Evolutionary conservation across 768 basidiomycete genomes (phyloP).

Genomic region (Mycena amicta): DNA sequence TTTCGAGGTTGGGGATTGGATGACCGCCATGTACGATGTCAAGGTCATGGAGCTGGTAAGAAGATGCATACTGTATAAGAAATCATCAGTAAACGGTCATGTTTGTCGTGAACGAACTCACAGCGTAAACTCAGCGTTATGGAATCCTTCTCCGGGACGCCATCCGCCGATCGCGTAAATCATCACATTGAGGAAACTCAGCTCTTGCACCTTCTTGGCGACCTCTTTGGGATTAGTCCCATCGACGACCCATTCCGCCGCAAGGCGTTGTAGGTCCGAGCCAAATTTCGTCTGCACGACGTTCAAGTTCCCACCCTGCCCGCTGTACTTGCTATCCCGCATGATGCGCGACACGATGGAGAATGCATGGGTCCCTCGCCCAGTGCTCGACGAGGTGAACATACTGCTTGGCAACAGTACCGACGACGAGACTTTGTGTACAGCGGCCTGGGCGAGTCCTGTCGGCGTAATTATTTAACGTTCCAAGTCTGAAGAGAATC

Average conservation of each 20-base stretch:
- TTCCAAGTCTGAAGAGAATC: constrained; percentile 15
- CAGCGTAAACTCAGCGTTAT: constrained; percentile 31
- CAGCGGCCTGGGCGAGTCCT: constrained; percentile 29
- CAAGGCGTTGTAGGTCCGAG: constrained; percentile 43
- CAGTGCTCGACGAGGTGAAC: not conserved
- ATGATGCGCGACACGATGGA: constrained; percentile 57
- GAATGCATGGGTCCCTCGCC: constrained; percentile 43
- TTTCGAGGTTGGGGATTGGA: constrained; percentile 13
- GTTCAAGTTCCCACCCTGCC: constrained; percentile 30
- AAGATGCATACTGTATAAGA: constrained; percentile 70
- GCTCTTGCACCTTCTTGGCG: constrained; percentile 62
- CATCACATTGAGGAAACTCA: constrained; percentile 57
- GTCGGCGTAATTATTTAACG: constrained; percentile 28
- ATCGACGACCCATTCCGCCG: constrained; percentile 47
- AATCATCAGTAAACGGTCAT: too few species aligned
- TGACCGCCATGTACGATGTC: constrained; percentile 14
- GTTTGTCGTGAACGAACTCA: too few species aligned
- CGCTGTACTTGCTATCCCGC: constrained; percentile 45
- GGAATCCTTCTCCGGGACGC: constrained; percentile 43
- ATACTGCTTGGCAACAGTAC: not conserved
- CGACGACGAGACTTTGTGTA: constrained; percentile 7
- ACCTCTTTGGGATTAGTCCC: constrained; percentile 37
- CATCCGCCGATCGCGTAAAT: constrained; percentile 61
- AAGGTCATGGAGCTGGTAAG: constrained; percentile 43
- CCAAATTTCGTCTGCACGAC: constrained; percentile 40